Base-by-base conservation (phyloP, 768 basidiomycete species). In the Mycena polygramma region DNA sequence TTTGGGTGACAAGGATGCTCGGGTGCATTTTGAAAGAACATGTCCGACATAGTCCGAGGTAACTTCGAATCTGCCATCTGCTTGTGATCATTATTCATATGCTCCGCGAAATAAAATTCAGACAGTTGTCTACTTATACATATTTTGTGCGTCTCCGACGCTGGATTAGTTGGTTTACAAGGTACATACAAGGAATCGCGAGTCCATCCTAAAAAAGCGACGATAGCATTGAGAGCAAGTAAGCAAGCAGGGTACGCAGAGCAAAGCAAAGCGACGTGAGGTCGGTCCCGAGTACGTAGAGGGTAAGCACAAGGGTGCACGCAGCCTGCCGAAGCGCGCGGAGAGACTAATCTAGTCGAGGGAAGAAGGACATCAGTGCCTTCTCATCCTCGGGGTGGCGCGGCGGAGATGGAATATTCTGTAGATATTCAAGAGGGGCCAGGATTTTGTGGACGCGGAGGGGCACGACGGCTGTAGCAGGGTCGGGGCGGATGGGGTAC, bases 351-450 rank as follows among this genome's bases (percentile, higher is more conserved):
- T 26, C 24, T 48, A 64, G 57, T 20, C 26, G 37, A 36, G 57
- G 62, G 10, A 64, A 43, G 71, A 91, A 87, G 2, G 87, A 87
- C 84, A 91, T 91, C 58, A 94, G 81, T 8, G 90, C 89, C 76
- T 88, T 86, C 78, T 93, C 91, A 75, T 94, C 92, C 62, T 91
- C 77, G 4, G 91, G 90, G 76, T 93, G 92, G 55, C 92, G 87
- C 61, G 87, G 86, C 20, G 86, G 86, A 19, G 89, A 90, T 20
- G 90, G 85, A 15, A 87, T 84, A 30, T 83, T 88, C 77, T 88
- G 84, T 22, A 92, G 84, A 76, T 91, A 92, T 37, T 88, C 83
- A 19, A 93, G 80, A 24, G 92, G 92, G 3, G 91, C 90, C 36
- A 92, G 87, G 69, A 65, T 76, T 77, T 75, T 81, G 7, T 49